Evolutionary conservation across 2,329 filamentous ascomycete genomes (phyloP).

Genomic region (Scedosporium minutisporum): DNA sequence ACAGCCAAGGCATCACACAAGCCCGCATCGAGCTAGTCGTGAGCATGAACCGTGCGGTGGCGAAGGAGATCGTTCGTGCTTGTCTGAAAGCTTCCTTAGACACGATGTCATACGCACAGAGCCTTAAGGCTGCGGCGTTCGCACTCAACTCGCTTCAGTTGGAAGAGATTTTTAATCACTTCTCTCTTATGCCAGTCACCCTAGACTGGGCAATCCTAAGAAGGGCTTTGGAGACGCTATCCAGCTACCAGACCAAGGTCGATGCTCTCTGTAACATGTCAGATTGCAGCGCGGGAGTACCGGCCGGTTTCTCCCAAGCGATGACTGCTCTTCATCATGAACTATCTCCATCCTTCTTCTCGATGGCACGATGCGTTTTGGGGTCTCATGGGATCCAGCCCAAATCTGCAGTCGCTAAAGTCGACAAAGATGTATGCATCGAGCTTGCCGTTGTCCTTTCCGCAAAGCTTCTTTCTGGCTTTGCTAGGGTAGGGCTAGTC

Average conservation of each 20-base stretch:
- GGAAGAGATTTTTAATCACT: conserved; percentile 39
- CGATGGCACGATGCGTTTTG: conserved; percentile 32
- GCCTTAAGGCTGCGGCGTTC: conserved; percentile 37
- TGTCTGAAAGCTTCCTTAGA: conserved; percentile 40
- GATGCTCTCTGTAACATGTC: background rate
- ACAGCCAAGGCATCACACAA: conserved; percentile 30
- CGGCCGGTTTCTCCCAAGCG: background rate
- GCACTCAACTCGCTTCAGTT: conserved; percentile 41
- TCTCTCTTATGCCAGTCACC: conserved; percentile 29
- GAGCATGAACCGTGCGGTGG: conserved; percentile 39
- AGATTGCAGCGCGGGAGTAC: background rate
- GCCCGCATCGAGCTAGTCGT: conserved; percentile 40
- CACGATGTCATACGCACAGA: conserved; percentile 35
- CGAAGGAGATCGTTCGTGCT: conserved; percentile 41
- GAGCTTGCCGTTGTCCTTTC: conserved; percentile 36
- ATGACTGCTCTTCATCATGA: conserved; percentile 34
- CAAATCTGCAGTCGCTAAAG: conserved; percentile 5
- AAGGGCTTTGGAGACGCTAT: conserved; percentile 34
- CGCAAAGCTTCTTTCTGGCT: conserved; percentile 34
- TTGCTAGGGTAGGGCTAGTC: conserved; percentile 34
- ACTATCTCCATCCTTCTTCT: conserved; percentile 36
- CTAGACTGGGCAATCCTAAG: conserved; percentile 40
- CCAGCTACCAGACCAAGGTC: background rate
- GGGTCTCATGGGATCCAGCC: conserved; percentile 7
- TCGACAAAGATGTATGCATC: conserved; percentile 22